These are phyloP conservation scores for Fraxinus greggii DNA, from an alignment of 305 asterid genomes.

Conservation along the genomic window DNA sequence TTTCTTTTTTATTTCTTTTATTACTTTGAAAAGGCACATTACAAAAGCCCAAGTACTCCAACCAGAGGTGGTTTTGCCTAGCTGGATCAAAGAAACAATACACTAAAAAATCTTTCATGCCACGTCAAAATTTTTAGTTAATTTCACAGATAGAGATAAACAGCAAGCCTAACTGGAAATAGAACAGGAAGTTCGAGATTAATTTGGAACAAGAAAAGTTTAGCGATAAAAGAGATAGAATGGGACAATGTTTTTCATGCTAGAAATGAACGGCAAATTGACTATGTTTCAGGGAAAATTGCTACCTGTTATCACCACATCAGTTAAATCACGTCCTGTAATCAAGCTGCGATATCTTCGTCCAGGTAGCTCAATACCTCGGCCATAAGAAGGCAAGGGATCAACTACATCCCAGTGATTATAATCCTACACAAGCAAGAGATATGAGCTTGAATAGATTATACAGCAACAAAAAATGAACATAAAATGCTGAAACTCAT, in stretches of 20 bases:
- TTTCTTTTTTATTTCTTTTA: background rate
- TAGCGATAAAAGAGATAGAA: background rate
- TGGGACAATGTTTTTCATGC: background rate
- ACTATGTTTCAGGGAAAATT: background rate
- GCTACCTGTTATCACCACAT: conserved; percentile 90
- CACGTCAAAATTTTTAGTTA: background rate
- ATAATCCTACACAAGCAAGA: conserved; percentile 50
- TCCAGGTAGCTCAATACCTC: conserved; percentile 79
- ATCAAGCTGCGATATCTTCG: conserved; percentile 84
- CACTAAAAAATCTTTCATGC: background rate
- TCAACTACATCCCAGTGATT: conserved; percentile 78
- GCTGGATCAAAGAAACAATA: background rate
- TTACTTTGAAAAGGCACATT: background rate
- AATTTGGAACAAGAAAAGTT: background rate
- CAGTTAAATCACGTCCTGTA: conserved; percentile 68
- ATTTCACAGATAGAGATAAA: background rate
- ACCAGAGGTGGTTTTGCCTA: background rate
- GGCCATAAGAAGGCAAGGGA: conserved; percentile 91
- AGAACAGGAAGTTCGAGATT: background rate
- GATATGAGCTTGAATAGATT: background rate
- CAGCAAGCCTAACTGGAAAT: background rate
- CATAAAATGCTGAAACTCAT: background rate
- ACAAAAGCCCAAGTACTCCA: background rate
- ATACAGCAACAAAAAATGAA: background rate
- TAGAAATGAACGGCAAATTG: background rate